Percentiles rank a stretch among this genome's conserved stretches.
These are phyloP conservation scores for Monosporascus ibericus DNA, from an alignment of 2,329 filamentous ascomycete species.

Conservation along the genomic window DNA sequence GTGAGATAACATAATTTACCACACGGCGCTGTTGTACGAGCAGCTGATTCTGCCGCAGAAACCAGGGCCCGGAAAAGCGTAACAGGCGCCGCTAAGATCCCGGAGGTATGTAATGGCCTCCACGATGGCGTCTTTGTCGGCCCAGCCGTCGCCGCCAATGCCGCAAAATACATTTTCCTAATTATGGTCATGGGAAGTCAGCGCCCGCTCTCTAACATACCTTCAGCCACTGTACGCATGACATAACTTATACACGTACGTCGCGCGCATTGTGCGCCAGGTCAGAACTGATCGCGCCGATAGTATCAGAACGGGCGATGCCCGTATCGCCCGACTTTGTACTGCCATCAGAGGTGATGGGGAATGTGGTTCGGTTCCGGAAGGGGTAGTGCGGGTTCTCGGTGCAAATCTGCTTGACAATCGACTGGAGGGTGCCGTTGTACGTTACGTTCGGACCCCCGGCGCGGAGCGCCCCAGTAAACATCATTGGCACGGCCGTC, in stretches of 20 bases:
- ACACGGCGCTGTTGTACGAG: background rate
- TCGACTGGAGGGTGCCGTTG: background rate
- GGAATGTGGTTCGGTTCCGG: background rate
- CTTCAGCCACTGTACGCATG: no score
- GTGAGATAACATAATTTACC: background rate
- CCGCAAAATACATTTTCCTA: background rate
- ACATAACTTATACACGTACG: no score
- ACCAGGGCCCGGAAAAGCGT: background rate
- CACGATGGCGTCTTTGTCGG: background rate
- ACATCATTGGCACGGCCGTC: background rate
- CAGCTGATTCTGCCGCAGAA: constrained; percentile 1
- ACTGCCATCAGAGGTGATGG: no score
- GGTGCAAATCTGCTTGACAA: background rate
- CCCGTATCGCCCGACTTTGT: background rate
- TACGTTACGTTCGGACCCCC: background rate
- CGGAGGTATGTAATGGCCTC: background rate
- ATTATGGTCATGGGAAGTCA: no score
- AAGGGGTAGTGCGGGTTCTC: background rate
- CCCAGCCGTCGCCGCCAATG: background rate
- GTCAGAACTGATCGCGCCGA: no score
- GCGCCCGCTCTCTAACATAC: no score
- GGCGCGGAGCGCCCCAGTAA: background rate
- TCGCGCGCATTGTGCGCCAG: no score
- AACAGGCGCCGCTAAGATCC: background rate
- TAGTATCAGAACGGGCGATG: no score